Percentiles rank a stretch among this genome's conserved stretches.
phyloP scores from a whole-genome alignment of 371 early-diverging fungal species.

The Mortierella sp. region DNA sequence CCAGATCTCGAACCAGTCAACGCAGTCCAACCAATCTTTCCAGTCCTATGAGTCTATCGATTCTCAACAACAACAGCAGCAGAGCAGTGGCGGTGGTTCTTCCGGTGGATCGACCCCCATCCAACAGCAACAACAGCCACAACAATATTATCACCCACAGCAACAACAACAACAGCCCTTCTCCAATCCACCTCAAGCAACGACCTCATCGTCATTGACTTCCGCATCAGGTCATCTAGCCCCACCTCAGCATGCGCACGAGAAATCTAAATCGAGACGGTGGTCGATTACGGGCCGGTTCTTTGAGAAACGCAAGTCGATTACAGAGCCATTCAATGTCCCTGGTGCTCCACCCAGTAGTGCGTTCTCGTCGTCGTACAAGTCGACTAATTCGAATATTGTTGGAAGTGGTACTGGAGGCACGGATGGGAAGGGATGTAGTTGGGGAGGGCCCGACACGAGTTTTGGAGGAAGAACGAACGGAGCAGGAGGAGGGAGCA shows the following conservation, averaged over 20 bases:
- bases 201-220: background rate
- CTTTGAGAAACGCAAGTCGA: conserved; percentile 34
- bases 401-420: background rate
- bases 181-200: background rate
- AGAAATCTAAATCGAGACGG: conserved; percentile 16
- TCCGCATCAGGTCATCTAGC: conserved; percentile 9
- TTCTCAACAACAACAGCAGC: background rate
- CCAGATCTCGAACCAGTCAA: background rate
- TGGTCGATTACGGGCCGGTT: conserved; percentile 46
- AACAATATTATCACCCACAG: background rate
- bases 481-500: background rate
- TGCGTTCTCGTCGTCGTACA: background rate
- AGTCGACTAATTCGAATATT: background rate
- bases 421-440: background rate
- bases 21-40: conserved; percentile 15
- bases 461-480: background rate
- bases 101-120: background rate
- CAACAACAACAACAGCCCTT: background rate
- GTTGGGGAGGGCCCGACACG: background rate
- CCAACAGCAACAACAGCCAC: background rate
- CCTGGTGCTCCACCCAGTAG: background rate
- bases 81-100: background rate
- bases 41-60: background rate
- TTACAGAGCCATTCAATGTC: conserved; percentile 16
- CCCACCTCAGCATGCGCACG: conserved; percentile 1